These are phyloP conservation scores for Neoarthrinium moseri DNA, from an alignment of 2,329 filamentous ascomycete genomes.

Conservation along the genomic window DNA sequence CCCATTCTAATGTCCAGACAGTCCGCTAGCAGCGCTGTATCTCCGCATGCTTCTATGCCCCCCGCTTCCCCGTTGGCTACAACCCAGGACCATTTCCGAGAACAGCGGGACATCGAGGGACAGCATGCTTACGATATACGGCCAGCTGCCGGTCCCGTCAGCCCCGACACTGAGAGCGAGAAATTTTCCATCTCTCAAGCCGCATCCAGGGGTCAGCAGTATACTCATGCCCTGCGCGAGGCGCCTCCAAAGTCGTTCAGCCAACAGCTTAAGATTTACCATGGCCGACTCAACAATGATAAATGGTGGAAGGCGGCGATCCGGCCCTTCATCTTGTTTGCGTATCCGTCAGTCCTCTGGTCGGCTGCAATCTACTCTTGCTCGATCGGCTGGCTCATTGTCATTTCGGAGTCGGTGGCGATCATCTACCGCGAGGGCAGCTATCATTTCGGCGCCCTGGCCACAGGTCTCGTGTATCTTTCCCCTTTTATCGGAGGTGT, in stretches of 20 bases:
- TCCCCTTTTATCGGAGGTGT: slow-evolving; percentile 87
- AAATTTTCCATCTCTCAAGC: slow-evolving; percentile 36
- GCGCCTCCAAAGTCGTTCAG: slow-evolving; percentile 68
- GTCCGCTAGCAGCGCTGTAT: slow-evolving; percentile 14
- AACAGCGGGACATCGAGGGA: slow-evolving; percentile 16
- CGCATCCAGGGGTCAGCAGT: slow-evolving; percentile 40
- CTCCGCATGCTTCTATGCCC: slow-evolving; percentile 10
- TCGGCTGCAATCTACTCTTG: slow-evolving; percentile 80
- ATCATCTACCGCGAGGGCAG: slow-evolving; percentile 70
- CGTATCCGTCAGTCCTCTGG: slow-evolving; percentile 89
- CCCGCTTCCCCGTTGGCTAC: background rate
- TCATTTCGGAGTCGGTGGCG: slow-evolving; percentile 84
- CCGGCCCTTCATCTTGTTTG: slow-evolving; percentile 81
- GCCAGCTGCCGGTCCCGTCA: slow-evolving; percentile 17
- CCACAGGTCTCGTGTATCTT: slow-evolving; percentile 84
- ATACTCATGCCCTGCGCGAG: slow-evolving; percentile 69
- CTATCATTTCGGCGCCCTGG: slow-evolving; percentile 80
- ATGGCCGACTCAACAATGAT: slow-evolving; percentile 75
- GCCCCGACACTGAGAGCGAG: slow-evolving; percentile 41
- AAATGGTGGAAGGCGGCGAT: slow-evolving; percentile 76
- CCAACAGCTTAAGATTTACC: slow-evolving; percentile 73
- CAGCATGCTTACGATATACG: slow-evolving; percentile 1
- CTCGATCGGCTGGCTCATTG: slow-evolving; percentile 92
- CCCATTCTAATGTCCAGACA: background rate
- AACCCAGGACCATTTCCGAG: no score